These are phyloP conservation scores for Favolaschia claudopus DNA, from an alignment of 768 basidiomycete species.

Conservation along the genomic window DNA sequence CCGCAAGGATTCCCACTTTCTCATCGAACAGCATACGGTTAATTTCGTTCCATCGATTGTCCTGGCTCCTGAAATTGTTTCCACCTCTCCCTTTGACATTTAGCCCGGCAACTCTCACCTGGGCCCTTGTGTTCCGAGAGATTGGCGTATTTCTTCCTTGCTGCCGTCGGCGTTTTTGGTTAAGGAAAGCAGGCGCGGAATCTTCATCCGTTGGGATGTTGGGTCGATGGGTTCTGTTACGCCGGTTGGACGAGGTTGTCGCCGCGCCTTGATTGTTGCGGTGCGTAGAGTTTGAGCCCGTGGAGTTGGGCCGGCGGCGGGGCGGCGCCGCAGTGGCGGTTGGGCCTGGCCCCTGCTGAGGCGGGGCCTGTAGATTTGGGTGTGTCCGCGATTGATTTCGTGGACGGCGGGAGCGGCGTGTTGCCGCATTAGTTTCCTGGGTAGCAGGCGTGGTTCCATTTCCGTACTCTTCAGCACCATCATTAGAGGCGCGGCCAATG, in stretches of 20 bases:
- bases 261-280: too few species aligned
- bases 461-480: conserved; percentile 7
- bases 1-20: conserved; percentile 14
- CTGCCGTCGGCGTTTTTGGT: neutral
- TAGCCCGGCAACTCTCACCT: neutral
- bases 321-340: too few species aligned
- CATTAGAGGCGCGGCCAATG: conserved; percentile 7
- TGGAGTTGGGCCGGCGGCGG: too few species aligned
- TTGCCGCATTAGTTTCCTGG: neutral
- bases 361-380: too few species aligned
- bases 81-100: conserved; percentile 26
- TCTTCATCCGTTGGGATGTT: neutral
- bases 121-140: neutral
- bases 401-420: neutral
- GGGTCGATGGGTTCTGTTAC: neutral
- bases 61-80: neutral
- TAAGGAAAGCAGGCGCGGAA: neutral
- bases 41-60: conserved; percentile 23
- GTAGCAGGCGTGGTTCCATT: neutral
- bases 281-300: too few species aligned
- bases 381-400: too few species aligned
- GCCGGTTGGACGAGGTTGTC: too few species aligned
- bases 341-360: too few species aligned
- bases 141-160: neutral
- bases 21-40: conserved; percentile 16